Base-by-base conservation (phyloP, 768 basidiomycete species). In the Kwoniella dejecticola region DNA sequence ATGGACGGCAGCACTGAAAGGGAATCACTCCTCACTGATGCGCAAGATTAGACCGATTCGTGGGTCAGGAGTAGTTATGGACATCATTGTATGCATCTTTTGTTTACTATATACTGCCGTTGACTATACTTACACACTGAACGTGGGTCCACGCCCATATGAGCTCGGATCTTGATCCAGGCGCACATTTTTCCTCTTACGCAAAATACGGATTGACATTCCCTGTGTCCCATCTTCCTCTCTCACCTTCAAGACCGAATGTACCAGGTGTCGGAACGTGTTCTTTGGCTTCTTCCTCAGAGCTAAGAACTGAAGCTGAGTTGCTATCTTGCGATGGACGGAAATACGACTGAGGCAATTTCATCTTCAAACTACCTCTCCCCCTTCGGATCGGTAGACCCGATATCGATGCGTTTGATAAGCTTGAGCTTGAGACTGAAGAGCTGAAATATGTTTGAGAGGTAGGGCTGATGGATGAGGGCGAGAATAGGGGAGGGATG, bases 191-290 rank as follows among this genome's bases (percentile, higher is more conserved):
- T 27, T 12, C 26, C 26, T 4, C 5, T 53, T 29, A 64, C 17
- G 61, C 64, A 45, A 71, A 71, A 59, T 71, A 71, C 24, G 69
- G 69, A 57, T 68, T 71, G 23, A 63, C 33, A 10, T 63, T 61
- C 10, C 48, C 29, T 19, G 17, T 8, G 6, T 31, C n/a, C n/a
- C 44, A 23, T n/a, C 42, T 62, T 44, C 63, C 58, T n/a, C 26
- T 52, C 41, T 67, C 69, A 15, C 64, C 63, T 3, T 60, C 54
- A 30, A 68, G 42, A n/a, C 67, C 69, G 33, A 71, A 68, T 15
- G 64, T 65, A 4, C 69, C 69, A 7, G 69, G 69, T 29, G 68
- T 69, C 31, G 64, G 64, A 19, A 69, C 62, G 42, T 63, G 68
- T 48, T 61, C 62, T 30, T 58, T 55, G 6, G 24, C n/a, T 31